Evolutionary conservation across 768 basidiomycete genomes (phyloP).

Genomic region (Wakefieldia striispora): DNA sequence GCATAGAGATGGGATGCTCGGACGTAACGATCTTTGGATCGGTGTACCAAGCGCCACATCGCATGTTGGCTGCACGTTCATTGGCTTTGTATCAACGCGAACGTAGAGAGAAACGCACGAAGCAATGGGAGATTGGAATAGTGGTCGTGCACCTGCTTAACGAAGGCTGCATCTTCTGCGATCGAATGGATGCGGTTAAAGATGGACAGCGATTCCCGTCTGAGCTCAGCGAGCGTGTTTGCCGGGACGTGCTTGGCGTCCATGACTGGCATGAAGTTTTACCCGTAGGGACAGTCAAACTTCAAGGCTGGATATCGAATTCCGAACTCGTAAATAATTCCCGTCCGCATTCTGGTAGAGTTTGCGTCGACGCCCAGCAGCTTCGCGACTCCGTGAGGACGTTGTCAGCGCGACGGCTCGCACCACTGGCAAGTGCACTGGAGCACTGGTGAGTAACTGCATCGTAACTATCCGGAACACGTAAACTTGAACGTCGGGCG

Average conservation of each 20-base stretch:
- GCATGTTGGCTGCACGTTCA: conserved; percentile 71
- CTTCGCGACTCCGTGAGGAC: background rate
- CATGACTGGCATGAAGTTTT: background rate
- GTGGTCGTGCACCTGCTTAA: conserved; percentile 47
- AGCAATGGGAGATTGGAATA: conserved; percentile 55
- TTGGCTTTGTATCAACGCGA: background rate
- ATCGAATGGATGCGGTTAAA: conserved; percentile 91
- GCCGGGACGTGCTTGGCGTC: conserved; percentile 7
- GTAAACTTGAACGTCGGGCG: conserved; percentile 4
- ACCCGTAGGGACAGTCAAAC: no score
- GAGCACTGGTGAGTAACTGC: background rate
- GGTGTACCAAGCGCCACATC: conserved; percentile 94
- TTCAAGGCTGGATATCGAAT: no score
- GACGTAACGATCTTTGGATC: conserved; percentile 60
- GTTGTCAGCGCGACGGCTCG: conserved; percentile 10
- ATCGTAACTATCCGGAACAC: background rate
- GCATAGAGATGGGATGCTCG: background rate
- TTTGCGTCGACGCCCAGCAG: no score
- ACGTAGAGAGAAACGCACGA: conserved; percentile 38
- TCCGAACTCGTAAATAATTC: no score
- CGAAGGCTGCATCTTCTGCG: conserved; percentile 70
- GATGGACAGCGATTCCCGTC: conserved; percentile 70
- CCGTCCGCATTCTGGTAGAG: no score
- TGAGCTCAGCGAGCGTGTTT: conserved; percentile 47
- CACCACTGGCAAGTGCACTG: no score